These are phyloP conservation scores for Coemansia sp. DNA, from an alignment of 192 early-diverging fungal genomes.

Conservation along the genomic window DNA sequence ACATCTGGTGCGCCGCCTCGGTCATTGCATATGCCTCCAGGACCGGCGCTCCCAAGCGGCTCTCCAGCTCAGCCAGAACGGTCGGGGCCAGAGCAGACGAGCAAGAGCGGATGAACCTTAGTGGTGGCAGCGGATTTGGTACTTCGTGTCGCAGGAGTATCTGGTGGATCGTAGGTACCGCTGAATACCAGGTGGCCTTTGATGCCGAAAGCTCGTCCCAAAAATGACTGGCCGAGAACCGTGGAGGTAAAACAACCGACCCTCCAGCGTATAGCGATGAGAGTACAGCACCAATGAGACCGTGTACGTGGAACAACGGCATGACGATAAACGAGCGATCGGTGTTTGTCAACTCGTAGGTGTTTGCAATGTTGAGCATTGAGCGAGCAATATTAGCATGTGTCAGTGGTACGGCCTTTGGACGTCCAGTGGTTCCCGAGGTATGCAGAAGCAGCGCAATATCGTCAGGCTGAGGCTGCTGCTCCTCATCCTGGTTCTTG, in stretches of 20 bases:
- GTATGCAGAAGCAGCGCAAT: conserved; percentile 76
- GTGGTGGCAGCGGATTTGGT: conserved; percentile 30
- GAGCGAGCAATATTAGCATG: conserved; percentile 70
- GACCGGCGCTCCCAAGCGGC: conserved; percentile 63
- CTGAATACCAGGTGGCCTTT: conserved; percentile 67
- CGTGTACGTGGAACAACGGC: conserved; percentile 87
- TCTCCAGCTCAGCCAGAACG: conserved; percentile 63
- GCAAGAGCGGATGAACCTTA: conserved; percentile 81
- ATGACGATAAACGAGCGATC: conserved; percentile 76
- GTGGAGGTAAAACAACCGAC: conserved; percentile 63
- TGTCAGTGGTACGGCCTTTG: conserved; percentile 78
- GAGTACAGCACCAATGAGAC: conserved; percentile 70
- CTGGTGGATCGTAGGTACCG: conserved; percentile 85
- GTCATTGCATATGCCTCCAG: conserved; percentile 86
- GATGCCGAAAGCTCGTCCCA: conserved; percentile 68
- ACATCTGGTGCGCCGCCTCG: conserved; percentile 87
- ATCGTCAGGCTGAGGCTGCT: conserved; percentile 50
- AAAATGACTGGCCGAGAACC: conserved; percentile 67
- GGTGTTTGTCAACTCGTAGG: conserved; percentile 56
- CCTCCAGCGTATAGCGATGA: conserved; percentile 68
- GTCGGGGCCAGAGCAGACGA: conserved; percentile 70
- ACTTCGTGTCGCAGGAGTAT: conserved; percentile 58
- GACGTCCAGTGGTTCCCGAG: conserved; percentile 74
- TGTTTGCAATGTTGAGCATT: conserved; percentile 69
- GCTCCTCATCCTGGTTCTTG: not conserved